Conservation (phyloP, 2,329 filamentous ascomycete genomes). For the Westerdykella aurantiaca region DNA sequence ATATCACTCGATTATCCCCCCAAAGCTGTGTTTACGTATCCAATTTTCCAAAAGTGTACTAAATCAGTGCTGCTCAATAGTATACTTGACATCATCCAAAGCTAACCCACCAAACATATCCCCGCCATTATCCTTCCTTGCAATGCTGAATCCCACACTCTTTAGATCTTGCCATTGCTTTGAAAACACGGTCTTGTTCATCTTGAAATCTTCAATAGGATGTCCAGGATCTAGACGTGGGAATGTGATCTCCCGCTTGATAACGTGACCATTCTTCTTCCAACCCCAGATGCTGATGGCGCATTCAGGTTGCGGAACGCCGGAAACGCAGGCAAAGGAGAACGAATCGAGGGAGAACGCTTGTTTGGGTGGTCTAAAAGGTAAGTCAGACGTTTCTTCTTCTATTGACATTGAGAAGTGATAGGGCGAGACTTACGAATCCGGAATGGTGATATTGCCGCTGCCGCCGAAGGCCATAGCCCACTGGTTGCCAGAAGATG, state of each 20-base stretch:
- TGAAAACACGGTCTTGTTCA: slow-evolving; percentile 15
- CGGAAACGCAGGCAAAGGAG: slow-evolving; percentile 15
- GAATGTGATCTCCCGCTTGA: slow-evolving; percentile 13
- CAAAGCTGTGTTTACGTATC: too few relatives aligned
- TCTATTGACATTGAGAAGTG: not conserved
- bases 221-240: slow-evolving; percentile 15
- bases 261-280: slow-evolving; percentile 6
- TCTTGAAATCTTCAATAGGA: slow-evolving; percentile 13
- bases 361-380: slow-evolving; percentile 7
- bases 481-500: slow-evolving; percentile 15
- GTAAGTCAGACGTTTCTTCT: not conserved
- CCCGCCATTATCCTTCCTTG: slow-evolving; percentile 16
- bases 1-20: too few relatives aligned
- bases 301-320: slow-evolving; percentile 18
- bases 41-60: too few relatives aligned
- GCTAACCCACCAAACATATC: slow-evolving; percentile 18
- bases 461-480: slow-evolving; percentile 18
- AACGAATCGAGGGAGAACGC: slow-evolving; percentile 14
- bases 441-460: slow-evolving; percentile 14
- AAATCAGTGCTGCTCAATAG: slow-evolving; percentile 4
- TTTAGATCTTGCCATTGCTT: slow-evolving; percentile 12
- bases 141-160: slow-evolving; percentile 20
- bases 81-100: slow-evolving; percentile 19
- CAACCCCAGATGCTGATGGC: slow-evolving; percentile 18
- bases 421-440: slow-evolving; percentile 5